phyloP scores from a whole-genome alignment of 164 flowering plant species.

The Dillenia suffruticosa region DNA sequence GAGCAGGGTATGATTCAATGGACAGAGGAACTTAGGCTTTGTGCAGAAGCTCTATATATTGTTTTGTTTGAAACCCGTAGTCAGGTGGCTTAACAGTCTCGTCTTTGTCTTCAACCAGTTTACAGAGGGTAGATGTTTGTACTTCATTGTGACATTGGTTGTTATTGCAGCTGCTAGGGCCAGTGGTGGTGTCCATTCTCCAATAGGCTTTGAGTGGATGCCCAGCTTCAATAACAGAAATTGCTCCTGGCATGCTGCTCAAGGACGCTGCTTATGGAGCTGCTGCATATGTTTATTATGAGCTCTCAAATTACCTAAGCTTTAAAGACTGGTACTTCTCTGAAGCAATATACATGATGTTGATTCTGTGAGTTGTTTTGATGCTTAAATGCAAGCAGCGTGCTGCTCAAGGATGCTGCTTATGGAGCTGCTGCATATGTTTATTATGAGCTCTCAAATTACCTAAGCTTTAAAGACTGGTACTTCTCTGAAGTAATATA shows the following conservation, averaged over 20 bases:
- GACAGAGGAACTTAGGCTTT: constrained; percentile 92
- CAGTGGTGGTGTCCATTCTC: constrained; percentile 91
- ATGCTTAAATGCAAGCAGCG: constrained; percentile 3
- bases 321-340: constrained; percentile 76
- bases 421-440: too few relatives aligned
- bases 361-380: too few relatives aligned
- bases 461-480: too few relatives aligned
- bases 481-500: too few relatives aligned
- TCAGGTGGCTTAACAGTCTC: constrained; percentile 43
- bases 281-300: constrained; percentile 91
- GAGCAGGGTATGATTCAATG: constrained; percentile 96
- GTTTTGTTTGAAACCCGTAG: constrained; percentile 88
- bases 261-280: constrained; percentile 99
- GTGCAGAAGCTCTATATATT: constrained; percentile 97
- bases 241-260: constrained; percentile 79
- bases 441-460: too few relatives aligned
- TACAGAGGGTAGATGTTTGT: too few relatives aligned
- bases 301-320: constrained; percentile 85
- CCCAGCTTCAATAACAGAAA: constrained; percentile 67
- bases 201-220: constrained; percentile 90
- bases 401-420: constrained; percentile 30
- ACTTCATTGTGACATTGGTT: constrained; percentile 6
- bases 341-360: too few relatives aligned
- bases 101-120: constrained; percentile 1
- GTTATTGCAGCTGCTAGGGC: constrained; percentile 72